Conservation (phyloP, 495 filamentous ascomycete genomes). For the Xylaria sp. region DNA sequence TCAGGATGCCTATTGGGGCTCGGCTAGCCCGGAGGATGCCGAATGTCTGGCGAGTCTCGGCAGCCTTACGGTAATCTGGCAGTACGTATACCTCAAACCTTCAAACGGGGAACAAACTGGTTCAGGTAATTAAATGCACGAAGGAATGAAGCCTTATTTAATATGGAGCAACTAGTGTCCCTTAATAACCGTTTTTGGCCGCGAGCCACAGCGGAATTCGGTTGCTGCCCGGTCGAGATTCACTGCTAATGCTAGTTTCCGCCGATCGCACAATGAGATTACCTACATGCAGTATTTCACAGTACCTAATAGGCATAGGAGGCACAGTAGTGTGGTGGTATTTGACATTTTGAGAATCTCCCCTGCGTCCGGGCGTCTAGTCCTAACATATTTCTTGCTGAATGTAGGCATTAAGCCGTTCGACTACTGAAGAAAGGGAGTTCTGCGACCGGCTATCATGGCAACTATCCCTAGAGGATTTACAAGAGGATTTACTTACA, state of each 20-base stretch:
- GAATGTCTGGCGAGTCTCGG: constrained; percentile 18
- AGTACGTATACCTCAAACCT: not conserved
- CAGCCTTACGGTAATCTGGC: constrained; percentile 22
- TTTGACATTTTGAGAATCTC: constrained; percentile 19
- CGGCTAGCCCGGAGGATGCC: constrained; percentile 28
- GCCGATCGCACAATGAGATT: constrained; percentile 29
- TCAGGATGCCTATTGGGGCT: constrained; percentile 1
- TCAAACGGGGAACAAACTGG: constrained; percentile 9
- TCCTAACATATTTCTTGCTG: not conserved
- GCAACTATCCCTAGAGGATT: not conserved
- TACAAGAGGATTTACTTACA: not conserved
- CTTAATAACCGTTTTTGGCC: constrained; percentile 14
- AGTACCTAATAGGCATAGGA: not conserved
- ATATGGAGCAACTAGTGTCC: constrained; percentile 16
- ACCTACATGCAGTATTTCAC: constrained; percentile 17
- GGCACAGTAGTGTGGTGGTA: constrained; percentile 3
- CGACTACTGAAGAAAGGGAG: not conserved
- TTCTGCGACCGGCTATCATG: not conserved
- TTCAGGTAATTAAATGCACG: constrained; percentile 7
- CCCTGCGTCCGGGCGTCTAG: not conserved
- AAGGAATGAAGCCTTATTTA: constrained; percentile 3
- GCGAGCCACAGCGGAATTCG: constrained; percentile 21
- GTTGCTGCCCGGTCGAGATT: constrained; percentile 30
- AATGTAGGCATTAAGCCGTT: constrained; percentile 6
- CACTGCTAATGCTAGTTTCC: constrained; percentile 26